Evolutionary conservation across 2,329 filamentous ascomycete genomes (phyloP), one percentile per base, ranked within the genome.

Genomic region (Ophiostoma populinum): DNA sequence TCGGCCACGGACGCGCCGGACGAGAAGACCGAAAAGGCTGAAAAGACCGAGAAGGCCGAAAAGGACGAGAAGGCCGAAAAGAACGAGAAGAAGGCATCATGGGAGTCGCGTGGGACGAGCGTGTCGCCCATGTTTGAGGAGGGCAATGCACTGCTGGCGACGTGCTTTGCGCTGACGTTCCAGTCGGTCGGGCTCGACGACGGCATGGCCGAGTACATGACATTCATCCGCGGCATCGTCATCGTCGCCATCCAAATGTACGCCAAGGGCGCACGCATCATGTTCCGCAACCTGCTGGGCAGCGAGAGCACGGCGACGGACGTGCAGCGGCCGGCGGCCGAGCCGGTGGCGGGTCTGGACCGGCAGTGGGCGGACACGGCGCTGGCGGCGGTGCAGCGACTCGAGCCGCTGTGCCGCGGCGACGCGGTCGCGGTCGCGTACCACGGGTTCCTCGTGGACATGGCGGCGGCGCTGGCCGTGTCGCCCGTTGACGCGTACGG

Each of bases 171-270:
- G 9, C 56, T 75, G 21, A 67, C 64, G 1, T 72, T 70, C 46
- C 69, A 73, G 49, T 70, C 66, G 1, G 62, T 69, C 10, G 56
- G 59, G 39, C 59, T 74, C 20, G 61, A 66, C 17, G 69, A 74
- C 42, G 69, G 69, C 25, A 55, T 73, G 51, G 53, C 55, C n/a
- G 69, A 73, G 49, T 73, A 63, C 49, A 66, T 74, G 62, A 69
- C 63, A 0, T 71, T 73, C 43, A 63, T 68, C 40, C 59, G 69
- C 19, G 68, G 69, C 12, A 63, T 73, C 42, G 49, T 67, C 40
- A 57, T 72, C 30, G 57, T 74, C 4, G 60, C 57, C 9, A 57
- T 63, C 40, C 67, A 70, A 44, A 66, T 73, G 59, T 57, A 57
- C 49, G 63, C 71, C 57, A 56, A 56, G 47, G 58, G 60, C 16